Evolutionary conservation across 1,284 basidiomycete species (phyloP), one percentile per base, ranked within the genome.

Genomic region (Boletellus dicymbophilus): DNA sequence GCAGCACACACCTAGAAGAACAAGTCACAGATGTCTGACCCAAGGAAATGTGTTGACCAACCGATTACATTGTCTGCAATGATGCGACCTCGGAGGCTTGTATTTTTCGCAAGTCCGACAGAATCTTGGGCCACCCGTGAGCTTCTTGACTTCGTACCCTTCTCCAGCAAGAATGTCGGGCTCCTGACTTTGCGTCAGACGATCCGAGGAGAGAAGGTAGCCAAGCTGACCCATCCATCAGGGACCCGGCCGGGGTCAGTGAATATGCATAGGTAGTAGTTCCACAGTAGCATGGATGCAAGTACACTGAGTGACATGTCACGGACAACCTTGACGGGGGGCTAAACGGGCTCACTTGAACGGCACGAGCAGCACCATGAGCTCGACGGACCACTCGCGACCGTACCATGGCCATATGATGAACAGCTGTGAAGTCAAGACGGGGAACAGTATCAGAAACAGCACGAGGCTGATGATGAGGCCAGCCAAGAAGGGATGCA

Each of bases 361-460:
- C 2, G 94, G 93, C 1, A 84, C 59, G 11, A 98, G 79, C 7
- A 95, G 76, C 28, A 71, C 72, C 31, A 93, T 59, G 25, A 96
- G 81, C 53, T 91, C 84, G 21, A 88, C 68, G 8, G 89, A 88
- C 53, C 89, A 57, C 43, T 69, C 84, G 30, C 78, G 68, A 38
- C 90, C 88, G 61, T 94, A 94, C 90, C 90, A 95, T 34, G 93
- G 93, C 88, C 90, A 92, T 68, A 95, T 84, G 56, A 97, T 77
- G 69, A 90, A 95, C 62, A 95, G 80, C 68, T 98, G 95, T 3
- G 88, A 83, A 13, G 89, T 87, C 67, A 93, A 93, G 2, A 90
- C 81, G 59, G 97, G 93, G 71, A 96, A 98, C 39, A 77, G 82
- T 58, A 98, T 95, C 40, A 98, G 80, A 58, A 72, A 72, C 37